Conservation (phyloP, 164 flowering plant species). For the Dillenia suffruticosa region DNA sequence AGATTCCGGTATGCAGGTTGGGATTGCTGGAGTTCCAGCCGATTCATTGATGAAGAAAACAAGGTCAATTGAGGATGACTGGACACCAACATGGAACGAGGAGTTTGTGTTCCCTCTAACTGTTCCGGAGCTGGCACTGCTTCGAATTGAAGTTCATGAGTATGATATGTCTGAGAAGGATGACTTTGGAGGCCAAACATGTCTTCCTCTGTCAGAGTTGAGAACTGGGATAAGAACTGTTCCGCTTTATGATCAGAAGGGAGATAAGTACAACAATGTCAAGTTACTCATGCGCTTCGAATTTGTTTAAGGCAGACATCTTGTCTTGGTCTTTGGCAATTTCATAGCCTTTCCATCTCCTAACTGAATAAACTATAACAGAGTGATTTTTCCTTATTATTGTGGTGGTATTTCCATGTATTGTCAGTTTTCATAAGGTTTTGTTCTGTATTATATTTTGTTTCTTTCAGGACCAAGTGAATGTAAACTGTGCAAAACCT, state of each 20-base stretch:
- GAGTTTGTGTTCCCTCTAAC: slow-evolving; percentile 40
- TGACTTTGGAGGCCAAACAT: slow-evolving; percentile 54
- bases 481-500: no score
- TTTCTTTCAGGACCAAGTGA: no score
- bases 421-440: no score
- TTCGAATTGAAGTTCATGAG: slow-evolving; percentile 46
- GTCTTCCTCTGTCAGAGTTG: slow-evolving; percentile 44
- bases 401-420: no score
- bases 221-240: slow-evolving; percentile 50
- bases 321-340: no score
- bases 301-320: slow-evolving; percentile 10
- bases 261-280: slow-evolving; percentile 33
- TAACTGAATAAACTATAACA: no score
- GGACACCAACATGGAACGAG: slow-evolving; percentile 45
- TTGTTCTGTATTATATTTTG: no score
- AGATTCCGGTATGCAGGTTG: slow-evolving; percentile 24
- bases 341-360: no score
- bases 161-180: slow-evolving; percentile 40
- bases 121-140: slow-evolving; percentile 53
- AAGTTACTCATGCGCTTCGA: slow-evolving; percentile 45
- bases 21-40: slow-evolving; percentile 45
- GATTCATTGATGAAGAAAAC: slow-evolving; percentile 39
- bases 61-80: slow-evolving; percentile 29
- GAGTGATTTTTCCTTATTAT: no score
- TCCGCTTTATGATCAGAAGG: slow-evolving; percentile 31